Conservation (phyloP, 2,329 filamentous ascomycete species). For the Verticillium tricorpus region DNA sequence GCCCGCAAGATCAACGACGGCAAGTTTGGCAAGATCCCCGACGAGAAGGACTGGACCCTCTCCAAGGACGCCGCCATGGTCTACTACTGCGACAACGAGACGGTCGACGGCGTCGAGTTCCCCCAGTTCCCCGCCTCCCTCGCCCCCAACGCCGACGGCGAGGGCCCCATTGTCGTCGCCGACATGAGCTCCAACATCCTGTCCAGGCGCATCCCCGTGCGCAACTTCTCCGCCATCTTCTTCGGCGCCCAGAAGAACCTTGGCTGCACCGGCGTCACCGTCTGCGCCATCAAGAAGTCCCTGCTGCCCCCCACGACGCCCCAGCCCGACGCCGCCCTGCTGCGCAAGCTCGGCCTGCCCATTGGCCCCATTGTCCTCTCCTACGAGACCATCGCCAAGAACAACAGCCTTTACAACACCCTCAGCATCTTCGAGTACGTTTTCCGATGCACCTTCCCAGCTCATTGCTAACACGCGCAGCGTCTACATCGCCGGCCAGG, state of each 20-base stretch:
- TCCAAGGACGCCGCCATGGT: constrained; percentile 67
- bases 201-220: constrained; percentile 69
- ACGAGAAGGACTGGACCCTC: constrained; percentile 71
- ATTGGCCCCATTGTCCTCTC: constrained; percentile 75
- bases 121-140: constrained; percentile 65
- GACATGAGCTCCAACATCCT: constrained; percentile 97
- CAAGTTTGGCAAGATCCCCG: constrained; percentile 82
- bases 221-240: constrained; percentile 80
- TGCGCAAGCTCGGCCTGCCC: constrained; percentile 71
- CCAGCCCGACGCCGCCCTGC: constrained; percentile 62
- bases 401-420: constrained; percentile 95
- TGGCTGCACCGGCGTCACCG: constrained; percentile 78
- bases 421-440: constrained; percentile 81
- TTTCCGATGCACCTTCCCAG: neutral
- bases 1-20: constrained; percentile 60
- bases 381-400: constrained; percentile 83
- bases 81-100: constrained; percentile 94
- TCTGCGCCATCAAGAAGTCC: constrained; percentile 77
- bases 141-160: constrained; percentile 51
- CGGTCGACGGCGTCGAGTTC: constrained; percentile 90
- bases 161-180: constrained; percentile 73
- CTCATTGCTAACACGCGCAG: constrained; percentile 30
- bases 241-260: constrained; percentile 96
- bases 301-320: constrained; percentile 64
- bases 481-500: constrained; percentile 85